Conservation (phyloP, 1,139 yeast species). For the Groenewaldozyma auringiensis region DNA sequence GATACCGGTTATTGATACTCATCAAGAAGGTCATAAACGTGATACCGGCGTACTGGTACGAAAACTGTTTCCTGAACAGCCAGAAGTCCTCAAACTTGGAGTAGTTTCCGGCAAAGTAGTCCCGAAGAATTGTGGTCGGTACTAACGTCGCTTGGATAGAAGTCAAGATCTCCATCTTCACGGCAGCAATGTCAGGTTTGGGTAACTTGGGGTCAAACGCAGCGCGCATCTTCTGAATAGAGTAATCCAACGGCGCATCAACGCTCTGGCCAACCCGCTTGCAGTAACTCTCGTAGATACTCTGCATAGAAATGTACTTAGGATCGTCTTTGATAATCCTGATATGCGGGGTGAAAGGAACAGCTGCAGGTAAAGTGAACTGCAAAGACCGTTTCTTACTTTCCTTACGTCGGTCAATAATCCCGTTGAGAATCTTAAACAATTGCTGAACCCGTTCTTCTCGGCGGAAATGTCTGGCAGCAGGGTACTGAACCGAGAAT, state of each 20-base stretch:
- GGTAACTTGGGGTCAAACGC: slow-evolving; percentile 91
- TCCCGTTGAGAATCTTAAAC: slow-evolving; percentile 79
- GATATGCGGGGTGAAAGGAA: slow-evolving; percentile 92
- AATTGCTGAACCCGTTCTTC: slow-evolving; percentile 92
- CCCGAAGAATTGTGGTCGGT: slow-evolving; percentile 77
- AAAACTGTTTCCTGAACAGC: slow-evolving; percentile 92
- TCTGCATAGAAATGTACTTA: slow-evolving; percentile 71
- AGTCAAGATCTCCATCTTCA: slow-evolving; percentile 81
- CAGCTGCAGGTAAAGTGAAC: slow-evolving; percentile 84
- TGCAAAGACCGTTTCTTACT: slow-evolving; percentile 78
- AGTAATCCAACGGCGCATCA: slow-evolving; percentile 85
- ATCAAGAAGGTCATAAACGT: slow-evolving; percentile 90
- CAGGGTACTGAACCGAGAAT: slow-evolving; percentile 95
- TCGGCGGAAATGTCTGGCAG: slow-evolving; percentile 94
- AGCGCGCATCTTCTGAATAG: slow-evolving; percentile 79
- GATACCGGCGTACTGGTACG: slow-evolving; percentile 93
- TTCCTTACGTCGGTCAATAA: slow-evolving; percentile 73
- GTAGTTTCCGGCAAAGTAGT: slow-evolving; percentile 56
- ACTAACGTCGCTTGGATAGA: slow-evolving; percentile 83
- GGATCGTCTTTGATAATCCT: slow-evolving; percentile 83
- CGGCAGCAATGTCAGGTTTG: slow-evolving; percentile 82
- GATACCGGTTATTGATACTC: slow-evolving; percentile 90
- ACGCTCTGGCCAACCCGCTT: slow-evolving; percentile 63
- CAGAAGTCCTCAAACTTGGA: slow-evolving; percentile 88
- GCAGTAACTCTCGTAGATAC: slow-evolving; percentile 84